Evolutionary conservation across 805 yeast genomes (phyloP), one percentile per base, ranked within the genome.

Genomic region (Wickerhamiella alocasiicola): DNA sequence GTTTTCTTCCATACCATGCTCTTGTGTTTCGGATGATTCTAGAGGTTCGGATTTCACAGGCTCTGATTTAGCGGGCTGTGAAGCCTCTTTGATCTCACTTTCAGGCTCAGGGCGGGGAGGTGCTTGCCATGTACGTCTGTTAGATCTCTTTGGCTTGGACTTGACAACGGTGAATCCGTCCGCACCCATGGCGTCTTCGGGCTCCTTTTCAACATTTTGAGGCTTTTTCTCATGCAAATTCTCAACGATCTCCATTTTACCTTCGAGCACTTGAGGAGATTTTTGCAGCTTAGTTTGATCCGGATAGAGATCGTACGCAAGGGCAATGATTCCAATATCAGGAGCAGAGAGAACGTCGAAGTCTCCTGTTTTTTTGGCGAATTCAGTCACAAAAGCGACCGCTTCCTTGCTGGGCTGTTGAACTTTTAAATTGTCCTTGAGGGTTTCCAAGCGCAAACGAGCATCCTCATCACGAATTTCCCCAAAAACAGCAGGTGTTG

Each of bases 331-430:
- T 55, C 87, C 95, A 27, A 91, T 65, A 78, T 91, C 99, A 48
- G 93, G 87, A 28, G 77, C 72, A 49, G 95, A 82, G 43, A 91
- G 68, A 3, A 88, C 98, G 3, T 81, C 64, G 49, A 67, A 81
- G 64, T 91, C 99, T 57, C 99, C 99, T 1, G 97, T 87, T 36
- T 80, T 64, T 53, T 72, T 78, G 9, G 97, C 78, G 62, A 91
- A 88, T 4, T 70, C 75, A 5, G 71, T 63, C 7, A 85, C 94
- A 45, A 69, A 71, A 45, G 72, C 72, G 28, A 88, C 70, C 27
- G 70, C 70, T 26, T 62, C 74, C 5, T 72, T 64, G 42, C 67
- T 72, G 3, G 99, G 98, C 50, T 87, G 96, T 60, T 85, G 72
- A 13, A 63, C 55, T 12, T 80, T 64, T 39, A 91, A 63, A 11